Evolutionary conservation across 2,329 filamentous ascomycete species (phyloP), one percentile per base, ranked within the genome.

Genomic region (Sphaerulina populicola): DNA sequence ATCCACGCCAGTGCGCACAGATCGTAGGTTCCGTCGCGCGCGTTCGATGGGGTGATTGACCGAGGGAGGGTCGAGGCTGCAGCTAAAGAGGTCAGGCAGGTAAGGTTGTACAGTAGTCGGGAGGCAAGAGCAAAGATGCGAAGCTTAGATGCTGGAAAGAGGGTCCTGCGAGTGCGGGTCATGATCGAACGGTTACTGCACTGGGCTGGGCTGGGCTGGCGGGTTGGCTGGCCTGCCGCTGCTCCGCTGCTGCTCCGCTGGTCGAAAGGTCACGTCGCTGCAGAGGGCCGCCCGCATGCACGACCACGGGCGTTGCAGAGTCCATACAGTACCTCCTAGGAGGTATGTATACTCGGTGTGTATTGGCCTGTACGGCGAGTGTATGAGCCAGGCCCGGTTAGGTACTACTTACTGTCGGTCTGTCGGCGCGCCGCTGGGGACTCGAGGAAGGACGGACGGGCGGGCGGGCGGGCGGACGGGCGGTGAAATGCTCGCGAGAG

Each of bases 1-100:
- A 18, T 37, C 31, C 31, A 40, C 23, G 37, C 37, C 51, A 33
- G 36, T 38, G 54, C 39, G 60, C 60, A 62, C 60, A 55, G 59
- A 57, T 57, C 60, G 47, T 54, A 47, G 31, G 59, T 62, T 48
- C 45, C 45, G 45, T 48, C 18, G 61, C 59, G 23, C 23, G 23
- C 18, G 23, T 27, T 27, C 23, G 23, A 27, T 27, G 23, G 6
- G 23, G 23, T 27, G 47, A 54, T 33, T 33, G 41, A 40, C 51
- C 50, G 50, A 48, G 44, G 49, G 44, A 40, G 49, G 47, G 35
- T 12, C n/a, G 31, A 12, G 31, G 23, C 27, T 44, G 14, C 11
- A 44, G 42, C 15, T 12, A 23, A 40, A 41, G 18, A 36, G 14
- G 37, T 39, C 37, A 39, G 23, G 23, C 23, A 27, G 23, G 23